phyloP scores from a whole-genome alignment of 2,329 filamentous ascomycete genomes.

The Trichoderma harzianum region DNA sequence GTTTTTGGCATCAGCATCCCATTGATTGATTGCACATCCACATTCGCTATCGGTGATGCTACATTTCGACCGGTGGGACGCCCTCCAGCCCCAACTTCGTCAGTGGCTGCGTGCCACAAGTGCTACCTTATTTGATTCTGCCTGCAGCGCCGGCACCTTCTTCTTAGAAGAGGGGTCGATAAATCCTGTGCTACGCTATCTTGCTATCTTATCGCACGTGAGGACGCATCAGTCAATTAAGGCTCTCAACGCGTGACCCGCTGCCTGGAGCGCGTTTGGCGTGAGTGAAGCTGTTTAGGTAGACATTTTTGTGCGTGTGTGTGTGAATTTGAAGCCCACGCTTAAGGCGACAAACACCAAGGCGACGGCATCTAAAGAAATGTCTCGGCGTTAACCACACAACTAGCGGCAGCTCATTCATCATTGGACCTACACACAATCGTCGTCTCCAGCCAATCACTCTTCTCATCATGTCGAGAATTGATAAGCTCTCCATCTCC shows the following conservation, averaged over 20 bases:
- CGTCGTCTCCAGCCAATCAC: constrained; percentile 13
- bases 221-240: constrained; percentile 23
- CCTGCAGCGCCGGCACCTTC: background rate
- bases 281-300: background rate
- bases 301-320: background rate
- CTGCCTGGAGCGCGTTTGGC: constrained; percentile 17
- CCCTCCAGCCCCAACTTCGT: background rate
- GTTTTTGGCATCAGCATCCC: background rate
- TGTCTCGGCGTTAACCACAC: background rate
- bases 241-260: constrained; percentile 21
- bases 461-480: constrained; percentile 60
- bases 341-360: background rate
- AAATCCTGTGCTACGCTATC: background rate
- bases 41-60: background rate
- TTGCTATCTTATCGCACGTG: constrained; percentile 21
- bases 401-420: background rate
- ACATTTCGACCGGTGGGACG: background rate
- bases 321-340: background rate
- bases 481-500: constrained; percentile 84
- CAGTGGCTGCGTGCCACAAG: background rate
- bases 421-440: background rate
- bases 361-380: background rate
- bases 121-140: background rate
- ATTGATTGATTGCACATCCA: background rate
- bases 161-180: background rate